Evolutionary conservation across 177 flowering plant genomes (phyloP).

Genomic region (Vitis hybrid): DNA sequence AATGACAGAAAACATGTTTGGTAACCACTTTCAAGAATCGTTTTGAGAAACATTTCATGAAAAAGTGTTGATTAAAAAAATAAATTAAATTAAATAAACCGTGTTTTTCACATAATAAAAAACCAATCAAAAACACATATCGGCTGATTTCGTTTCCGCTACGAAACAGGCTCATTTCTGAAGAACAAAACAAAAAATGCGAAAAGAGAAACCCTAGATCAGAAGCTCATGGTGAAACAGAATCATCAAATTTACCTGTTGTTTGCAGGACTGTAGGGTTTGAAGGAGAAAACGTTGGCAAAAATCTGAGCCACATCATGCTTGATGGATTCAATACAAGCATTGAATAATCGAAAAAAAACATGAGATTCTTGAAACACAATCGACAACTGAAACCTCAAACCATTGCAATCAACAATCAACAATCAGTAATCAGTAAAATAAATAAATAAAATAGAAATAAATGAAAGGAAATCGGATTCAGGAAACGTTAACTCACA

Average conservation of each 20-base stretch:
- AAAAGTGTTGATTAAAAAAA: too few species aligned
- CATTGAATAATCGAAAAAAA: slow-evolving; percentile 21
- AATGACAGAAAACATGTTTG: too few species aligned
- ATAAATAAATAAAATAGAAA: too few species aligned
- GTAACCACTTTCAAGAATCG: too few species aligned
- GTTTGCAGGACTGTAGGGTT: slow-evolving; percentile 2
- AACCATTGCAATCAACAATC: not conserved
- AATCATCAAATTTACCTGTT: slow-evolving; percentile 19
- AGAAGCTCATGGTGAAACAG: too few species aligned
- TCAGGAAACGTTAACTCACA: too few species aligned
- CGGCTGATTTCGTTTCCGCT: not conserved
- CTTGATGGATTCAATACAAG: slow-evolving; percentile 24
- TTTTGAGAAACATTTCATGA: too few species aligned
- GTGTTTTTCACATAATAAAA: too few species aligned
- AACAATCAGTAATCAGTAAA: too few species aligned
- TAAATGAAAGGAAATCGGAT: too few species aligned
- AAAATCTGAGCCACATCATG: slow-evolving; percentile 23
- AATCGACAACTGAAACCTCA: slow-evolving; percentile 17
- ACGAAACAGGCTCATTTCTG: not conserved
- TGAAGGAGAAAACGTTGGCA: slow-evolving; percentile 15
- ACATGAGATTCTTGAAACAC: slow-evolving; percentile 26
- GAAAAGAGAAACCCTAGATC: not conserved
- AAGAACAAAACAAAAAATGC: not conserved
- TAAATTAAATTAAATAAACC: too few species aligned
- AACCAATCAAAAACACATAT: too few species aligned